Evolutionary conservation across 1,284 basidiomycete species (phyloP), one percentile per base, ranked within the genome.

Genomic region (Ustilago crameri): DNA sequence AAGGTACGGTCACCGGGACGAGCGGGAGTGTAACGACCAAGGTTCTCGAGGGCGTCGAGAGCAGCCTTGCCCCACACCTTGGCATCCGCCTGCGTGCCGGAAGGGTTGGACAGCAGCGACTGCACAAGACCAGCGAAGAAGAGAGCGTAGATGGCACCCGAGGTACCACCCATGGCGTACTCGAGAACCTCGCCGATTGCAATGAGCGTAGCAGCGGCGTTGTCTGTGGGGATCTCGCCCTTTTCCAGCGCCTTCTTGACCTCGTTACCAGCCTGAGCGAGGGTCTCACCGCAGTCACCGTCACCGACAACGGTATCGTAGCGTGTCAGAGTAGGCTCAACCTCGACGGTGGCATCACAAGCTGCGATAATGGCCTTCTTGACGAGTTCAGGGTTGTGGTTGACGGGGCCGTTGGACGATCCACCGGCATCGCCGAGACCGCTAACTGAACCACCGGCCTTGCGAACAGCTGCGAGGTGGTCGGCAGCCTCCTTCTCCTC

Each of bases 1-100:
- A 88, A 75, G 0, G 87, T 89, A 10, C 87, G 85, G 76, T 88
- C 87, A 1, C 87, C 88, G 5, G 84, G 84, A 58, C 86, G 84
- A 7, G 87, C 87, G 0, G 87, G 87, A 0, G 88, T 88, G 80
- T 88, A 86, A 45, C 81, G 81, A 35, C 74, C 69, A 40, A 83
- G 69, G 51, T 74, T 78, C 64, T 80, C 64, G 37, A 83, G 74
- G 12, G 82, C 81, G 17, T 65, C 58, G 5, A 65, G 51, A 3
- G 74, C 68, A 3, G 80, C 80, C 51, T 66, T 58, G 46, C 73
- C 74, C 82, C 81, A 82, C 35, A 80, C 71, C 55, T 78, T 70
- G 32, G 52, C 42, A 18, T 63, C 64, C 4, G 81, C 79, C 42
- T 62, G 45, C 24, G 53, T 58, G 34, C 73, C 76, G 35, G 53